Percentiles rank a stretch among this genome's conserved stretches.
Conservation (phyloP, 176 grass and related monocot genomes). For the Saccharum spontaneum region DNA sequence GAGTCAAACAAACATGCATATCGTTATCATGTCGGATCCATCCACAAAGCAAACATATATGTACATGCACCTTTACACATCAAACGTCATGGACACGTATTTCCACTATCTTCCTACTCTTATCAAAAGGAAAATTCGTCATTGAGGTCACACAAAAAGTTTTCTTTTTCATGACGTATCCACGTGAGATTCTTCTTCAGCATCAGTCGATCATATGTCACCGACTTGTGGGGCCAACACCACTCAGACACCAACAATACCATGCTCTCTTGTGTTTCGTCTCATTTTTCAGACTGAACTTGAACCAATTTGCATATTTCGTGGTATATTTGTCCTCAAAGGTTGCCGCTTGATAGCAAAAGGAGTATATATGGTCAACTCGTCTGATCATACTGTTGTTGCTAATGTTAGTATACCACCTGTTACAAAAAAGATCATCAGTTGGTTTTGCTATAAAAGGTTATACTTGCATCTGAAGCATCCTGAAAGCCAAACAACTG, state of each 20-base stretch:
- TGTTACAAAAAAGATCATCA: not conserved
- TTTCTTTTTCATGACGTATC: not conserved
- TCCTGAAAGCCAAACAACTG: not conserved
- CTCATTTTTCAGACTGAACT: too few relatives aligned
- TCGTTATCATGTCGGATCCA: not conserved
- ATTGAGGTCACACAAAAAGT: not conserved
- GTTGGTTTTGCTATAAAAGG: not conserved
- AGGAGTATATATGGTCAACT: too few relatives aligned
- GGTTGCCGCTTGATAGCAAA: too few relatives aligned
- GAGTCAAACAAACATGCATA: constrained; percentile 3
- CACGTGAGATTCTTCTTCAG: constrained; percentile 4
- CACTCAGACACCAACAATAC: too few relatives aligned
- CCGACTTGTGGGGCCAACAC: not conserved
- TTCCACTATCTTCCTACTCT: not conserved
- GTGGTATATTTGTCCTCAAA: too few relatives aligned
- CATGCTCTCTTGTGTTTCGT: too few relatives aligned
- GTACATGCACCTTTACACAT: not conserved
- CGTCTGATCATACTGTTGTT: too few relatives aligned
- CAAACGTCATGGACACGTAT: not conserved
- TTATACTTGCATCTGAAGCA: not conserved
- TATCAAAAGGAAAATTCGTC: not conserved
- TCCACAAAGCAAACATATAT: not conserved
- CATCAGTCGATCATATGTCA: not conserved
- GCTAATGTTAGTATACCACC: too few relatives aligned
- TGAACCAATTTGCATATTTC: too few relatives aligned